Conservation (phyloP, 257 asterid genomes). For the Solanum ossicruentum region DNA sequence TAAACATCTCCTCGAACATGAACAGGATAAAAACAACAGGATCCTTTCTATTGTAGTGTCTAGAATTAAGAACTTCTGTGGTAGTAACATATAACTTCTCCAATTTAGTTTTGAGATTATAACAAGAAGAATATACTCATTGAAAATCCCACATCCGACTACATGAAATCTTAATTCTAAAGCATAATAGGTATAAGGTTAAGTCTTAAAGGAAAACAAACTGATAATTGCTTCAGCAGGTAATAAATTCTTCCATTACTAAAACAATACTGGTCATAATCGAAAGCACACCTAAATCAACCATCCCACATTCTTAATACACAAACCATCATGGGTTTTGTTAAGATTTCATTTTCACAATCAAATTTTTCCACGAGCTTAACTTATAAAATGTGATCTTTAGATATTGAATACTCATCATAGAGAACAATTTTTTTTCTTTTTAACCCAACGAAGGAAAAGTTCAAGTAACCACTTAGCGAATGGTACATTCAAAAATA, state of each 20-base stretch:
- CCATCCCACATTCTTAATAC: no score
- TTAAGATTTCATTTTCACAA: no score
- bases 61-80: background rate
- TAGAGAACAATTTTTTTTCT: no score
- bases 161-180: background rate
- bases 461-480: no score
- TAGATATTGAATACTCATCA: no score
- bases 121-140: background rate
- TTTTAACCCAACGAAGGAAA: no score
- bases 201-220: background rate
- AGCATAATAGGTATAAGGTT: background rate
- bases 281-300: no score
- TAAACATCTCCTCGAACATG: background rate
- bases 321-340: no score
- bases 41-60: background rate
- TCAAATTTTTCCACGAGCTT: no score
- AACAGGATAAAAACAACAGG: background rate
- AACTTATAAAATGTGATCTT: no score
- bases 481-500: no score
- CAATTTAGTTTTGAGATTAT: background rate
- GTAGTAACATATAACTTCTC: background rate
- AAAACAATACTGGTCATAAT: background rate
- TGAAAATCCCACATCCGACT: background rate
- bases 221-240: background rate
- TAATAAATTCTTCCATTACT: background rate